phyloP scores from a whole-genome alignment of 2,329 filamentous ascomycete species.

The Allantophomopsis lycopodina region DNA sequence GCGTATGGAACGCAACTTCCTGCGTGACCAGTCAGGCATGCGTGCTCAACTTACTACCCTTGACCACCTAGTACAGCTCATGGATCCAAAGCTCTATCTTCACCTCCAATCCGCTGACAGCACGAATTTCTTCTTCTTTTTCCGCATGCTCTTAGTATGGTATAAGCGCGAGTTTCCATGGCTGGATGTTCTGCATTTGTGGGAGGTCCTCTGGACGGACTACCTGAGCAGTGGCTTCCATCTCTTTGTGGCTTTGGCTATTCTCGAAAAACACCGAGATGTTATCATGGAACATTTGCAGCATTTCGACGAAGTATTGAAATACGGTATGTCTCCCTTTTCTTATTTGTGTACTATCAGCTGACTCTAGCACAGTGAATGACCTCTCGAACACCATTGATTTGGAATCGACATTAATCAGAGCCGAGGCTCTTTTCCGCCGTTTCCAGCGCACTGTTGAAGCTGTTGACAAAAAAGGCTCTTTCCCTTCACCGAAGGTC shows the following conservation, averaged over 20 bases:
- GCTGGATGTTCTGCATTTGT: background rate
- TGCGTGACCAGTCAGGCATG: conserved; percentile 95
- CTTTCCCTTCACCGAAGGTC: conserved; percentile 51
- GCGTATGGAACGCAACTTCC: conserved; percentile 93
- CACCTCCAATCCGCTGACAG: conserved; percentile 84
- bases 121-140: conserved; percentile 99
- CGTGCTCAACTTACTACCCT: conserved; percentile 78
- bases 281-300: conserved; percentile 91
- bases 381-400: conserved; percentile 91
- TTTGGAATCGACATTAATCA: conserved; percentile 69
- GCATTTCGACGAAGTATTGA: conserved; percentile 93
- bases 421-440: conserved; percentile 78
- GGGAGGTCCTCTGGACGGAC: conserved; percentile 30
- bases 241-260: conserved; percentile 84
- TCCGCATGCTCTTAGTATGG: conserved; percentile 97
- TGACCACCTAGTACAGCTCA: conserved; percentile 89
- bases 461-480: conserved; percentile 80
- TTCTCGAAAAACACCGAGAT: conserved; percentile 89
- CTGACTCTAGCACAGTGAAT: conserved; percentile 49
- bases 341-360: background rate
- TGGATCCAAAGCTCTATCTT: conserved; percentile 88
- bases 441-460: conserved; percentile 83
- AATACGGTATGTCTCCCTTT: conserved; percentile 59
- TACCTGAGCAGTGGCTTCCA: conserved; percentile 83
- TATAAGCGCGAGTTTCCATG: conserved; percentile 81